phyloP scores from a whole-genome alignment of 2,329 filamentous ascomycete genomes.

The Dactylellina sp. region DNA sequence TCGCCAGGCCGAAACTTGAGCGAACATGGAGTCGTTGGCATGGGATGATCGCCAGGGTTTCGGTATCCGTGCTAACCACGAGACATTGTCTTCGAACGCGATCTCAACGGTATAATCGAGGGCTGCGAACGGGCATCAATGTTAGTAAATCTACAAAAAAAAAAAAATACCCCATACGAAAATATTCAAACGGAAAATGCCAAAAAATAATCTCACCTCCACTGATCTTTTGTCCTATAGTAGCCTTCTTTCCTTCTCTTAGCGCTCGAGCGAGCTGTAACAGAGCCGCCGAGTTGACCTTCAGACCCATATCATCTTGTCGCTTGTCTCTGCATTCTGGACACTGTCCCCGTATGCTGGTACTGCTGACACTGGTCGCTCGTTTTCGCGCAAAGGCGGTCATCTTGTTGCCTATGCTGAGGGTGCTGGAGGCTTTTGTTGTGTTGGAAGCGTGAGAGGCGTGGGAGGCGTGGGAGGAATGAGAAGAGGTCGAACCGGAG shows the following conservation, averaged over 20 bases:
- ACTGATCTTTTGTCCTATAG: constrained; percentile 28
- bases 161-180: not conserved
- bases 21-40: constrained; percentile 43
- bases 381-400: constrained; percentile 24
- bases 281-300: constrained; percentile 43
- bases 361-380: constrained; percentile 47
- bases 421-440: constrained; percentile 46
- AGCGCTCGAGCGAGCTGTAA: constrained; percentile 34
- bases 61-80: constrained; percentile 47
- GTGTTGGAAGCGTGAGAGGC: constrained; percentile 47
- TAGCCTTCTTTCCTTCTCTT: constrained; percentile 24
- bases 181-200: too few species aligned
- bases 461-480: constrained; percentile 39
- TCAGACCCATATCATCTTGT: constrained; percentile 52
- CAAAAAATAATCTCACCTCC: constrained; percentile 26
- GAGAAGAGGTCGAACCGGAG: constrained; percentile 46
- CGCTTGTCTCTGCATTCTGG: constrained; percentile 53
- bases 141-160: not conserved
- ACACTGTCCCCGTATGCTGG: constrained; percentile 48
- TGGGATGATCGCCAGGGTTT: constrained; percentile 55
- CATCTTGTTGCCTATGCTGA: constrained; percentile 39
- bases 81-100: constrained; percentile 49
- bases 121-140: constrained; percentile 16
- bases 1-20: constrained; percentile 45
- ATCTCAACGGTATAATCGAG: constrained; percentile 48